Percentiles rank a stretch among this genome's conserved stretches.
phyloP scores from a whole-genome alignment of 2,329 filamentous ascomycete species.

The Stenocarpella maydis region DNA sequence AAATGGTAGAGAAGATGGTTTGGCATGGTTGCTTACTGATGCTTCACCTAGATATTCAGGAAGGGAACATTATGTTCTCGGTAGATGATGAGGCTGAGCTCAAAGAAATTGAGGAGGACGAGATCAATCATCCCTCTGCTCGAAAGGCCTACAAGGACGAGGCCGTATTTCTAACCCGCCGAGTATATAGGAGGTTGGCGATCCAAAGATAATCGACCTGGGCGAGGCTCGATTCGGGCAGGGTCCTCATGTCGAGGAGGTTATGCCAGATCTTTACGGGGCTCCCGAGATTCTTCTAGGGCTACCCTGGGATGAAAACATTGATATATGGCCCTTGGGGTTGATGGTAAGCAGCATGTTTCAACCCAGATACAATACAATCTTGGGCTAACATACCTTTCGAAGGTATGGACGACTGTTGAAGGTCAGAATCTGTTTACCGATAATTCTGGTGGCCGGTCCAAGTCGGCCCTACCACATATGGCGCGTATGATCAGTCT shows the following conservation, averaged over 20 bases:
- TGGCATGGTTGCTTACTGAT: background rate
- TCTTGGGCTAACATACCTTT: background rate
- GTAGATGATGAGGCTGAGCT: background rate
- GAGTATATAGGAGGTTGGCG: background rate
- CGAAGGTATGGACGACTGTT: background rate
- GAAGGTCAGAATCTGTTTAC: slow-evolving; percentile 3
- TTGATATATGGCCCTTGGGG: background rate
- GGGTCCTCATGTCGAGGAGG: background rate
- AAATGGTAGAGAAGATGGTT: no score
- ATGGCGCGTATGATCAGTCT: slow-evolving; percentile 5
- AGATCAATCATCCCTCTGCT: background rate
- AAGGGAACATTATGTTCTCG: slow-evolving; percentile 3
- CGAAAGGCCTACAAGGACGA: background rate
- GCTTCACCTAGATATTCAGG: background rate
- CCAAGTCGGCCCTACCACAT: background rate
- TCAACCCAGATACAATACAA: accelerated
- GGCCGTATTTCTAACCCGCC: background rate
- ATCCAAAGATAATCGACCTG: background rate
- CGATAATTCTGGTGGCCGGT: background rate
- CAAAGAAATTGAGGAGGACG: background rate
- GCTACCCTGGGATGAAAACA: background rate
- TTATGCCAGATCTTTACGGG: background rate
- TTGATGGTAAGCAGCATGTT: background rate
- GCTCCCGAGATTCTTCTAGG: background rate
- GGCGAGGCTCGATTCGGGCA: background rate